A percentile compares a stretch with the other conserved stretches of the same genome.
phyloP scores from a whole-genome alignment of 192 early-diverging fungal species.

The Endogone sp. region DNA sequence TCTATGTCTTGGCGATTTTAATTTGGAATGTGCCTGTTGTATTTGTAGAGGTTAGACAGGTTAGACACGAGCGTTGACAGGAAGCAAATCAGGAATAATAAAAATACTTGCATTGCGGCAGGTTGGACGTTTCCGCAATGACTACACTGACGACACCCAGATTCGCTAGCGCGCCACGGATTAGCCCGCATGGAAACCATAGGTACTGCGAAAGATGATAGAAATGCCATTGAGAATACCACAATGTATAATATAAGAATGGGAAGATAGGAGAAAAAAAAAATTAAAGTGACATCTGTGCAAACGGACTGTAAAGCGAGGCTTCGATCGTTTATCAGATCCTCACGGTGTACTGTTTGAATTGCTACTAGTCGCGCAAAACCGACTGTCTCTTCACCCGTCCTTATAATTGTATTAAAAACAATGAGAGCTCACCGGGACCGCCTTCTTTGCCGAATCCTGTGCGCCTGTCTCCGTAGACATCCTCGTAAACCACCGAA shows the following conservation, averaged over 20 bases:
- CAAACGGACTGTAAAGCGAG: no score
- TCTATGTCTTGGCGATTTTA: constrained; percentile 56
- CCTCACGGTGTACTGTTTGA: no score
- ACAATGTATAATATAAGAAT: no score
- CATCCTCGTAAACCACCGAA: constrained; percentile 94
- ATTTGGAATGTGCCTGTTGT: constrained; percentile 67
- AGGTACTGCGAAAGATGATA: constrained; percentile 79
- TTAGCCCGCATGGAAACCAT: constrained; percentile 96
- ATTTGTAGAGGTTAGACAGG: no score
- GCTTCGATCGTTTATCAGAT: no score
- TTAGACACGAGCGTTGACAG: constrained; percentile 4
- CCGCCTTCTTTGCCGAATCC: constrained; percentile 73
- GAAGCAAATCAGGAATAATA: background rate
- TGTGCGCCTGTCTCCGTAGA: constrained; percentile 72
- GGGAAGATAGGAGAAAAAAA: no score
- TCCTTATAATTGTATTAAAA: background rate
- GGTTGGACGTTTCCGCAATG: constrained; percentile 77
- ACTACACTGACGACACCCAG: constrained; percentile 85
- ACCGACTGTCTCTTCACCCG: background rate
- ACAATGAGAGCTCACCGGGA: constrained; percentile 52
- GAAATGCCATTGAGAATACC: no score
- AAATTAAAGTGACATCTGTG: no score
- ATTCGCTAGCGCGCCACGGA: constrained; percentile 90
- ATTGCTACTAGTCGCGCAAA: no score
- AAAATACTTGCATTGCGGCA: constrained; percentile 70